These are phyloP conservation scores for Suillus cothurnatus DNA, from an alignment of 768 basidiomycete genomes.

Conservation along the genomic window DNA sequence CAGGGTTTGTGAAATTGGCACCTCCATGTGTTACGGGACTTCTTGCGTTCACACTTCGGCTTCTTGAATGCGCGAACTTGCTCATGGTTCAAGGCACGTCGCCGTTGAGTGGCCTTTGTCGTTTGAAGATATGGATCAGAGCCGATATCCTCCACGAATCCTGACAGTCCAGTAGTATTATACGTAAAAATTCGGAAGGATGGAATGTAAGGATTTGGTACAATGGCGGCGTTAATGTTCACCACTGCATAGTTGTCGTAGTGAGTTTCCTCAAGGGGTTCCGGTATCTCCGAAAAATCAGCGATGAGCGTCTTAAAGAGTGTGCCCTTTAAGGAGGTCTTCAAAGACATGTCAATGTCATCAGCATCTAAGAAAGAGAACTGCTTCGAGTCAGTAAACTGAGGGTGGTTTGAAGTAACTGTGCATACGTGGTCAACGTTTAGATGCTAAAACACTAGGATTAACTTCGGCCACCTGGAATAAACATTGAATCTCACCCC, in stretches of 20 bases:
- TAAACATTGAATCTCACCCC: slow-evolving; percentile 58
- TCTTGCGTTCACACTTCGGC: slow-evolving; percentile 48
- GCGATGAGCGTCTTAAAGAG: slow-evolving; percentile 52
- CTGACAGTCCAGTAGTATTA: slow-evolving; percentile 55
- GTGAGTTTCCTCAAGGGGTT: slow-evolving; percentile 48
- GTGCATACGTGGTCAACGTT: slow-evolving; percentile 74
- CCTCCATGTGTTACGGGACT: slow-evolving; percentile 62
- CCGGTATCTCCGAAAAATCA: slow-evolving; percentile 68
- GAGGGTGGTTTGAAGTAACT: slow-evolving; percentile 12
- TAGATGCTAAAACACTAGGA: slow-evolving; percentile 56
- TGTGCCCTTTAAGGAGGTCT: background rate
- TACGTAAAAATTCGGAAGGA: slow-evolving; percentile 81
- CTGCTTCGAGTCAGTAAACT: slow-evolving; percentile 29
- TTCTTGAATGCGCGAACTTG: slow-evolving; percentile 42
- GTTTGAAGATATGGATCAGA: slow-evolving; percentile 7
- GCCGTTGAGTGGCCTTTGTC: background rate
- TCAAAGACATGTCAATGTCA: slow-evolving; percentile 50
- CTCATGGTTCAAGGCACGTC: slow-evolving; percentile 43
- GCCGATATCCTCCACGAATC: slow-evolving; percentile 2
- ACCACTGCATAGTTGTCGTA: slow-evolving; percentile 71
- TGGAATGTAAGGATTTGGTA: slow-evolving; percentile 86
- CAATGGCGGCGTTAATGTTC: slow-evolving; percentile 78
- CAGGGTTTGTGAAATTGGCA: slow-evolving; percentile 63
- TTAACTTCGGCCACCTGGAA: slow-evolving; percentile 23
- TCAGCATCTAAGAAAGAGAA: slow-evolving; percentile 57